Conservation (phyloP, 2,329 filamentous ascomycete genomes). For the Aspergillus hiratsukae region DNA sequence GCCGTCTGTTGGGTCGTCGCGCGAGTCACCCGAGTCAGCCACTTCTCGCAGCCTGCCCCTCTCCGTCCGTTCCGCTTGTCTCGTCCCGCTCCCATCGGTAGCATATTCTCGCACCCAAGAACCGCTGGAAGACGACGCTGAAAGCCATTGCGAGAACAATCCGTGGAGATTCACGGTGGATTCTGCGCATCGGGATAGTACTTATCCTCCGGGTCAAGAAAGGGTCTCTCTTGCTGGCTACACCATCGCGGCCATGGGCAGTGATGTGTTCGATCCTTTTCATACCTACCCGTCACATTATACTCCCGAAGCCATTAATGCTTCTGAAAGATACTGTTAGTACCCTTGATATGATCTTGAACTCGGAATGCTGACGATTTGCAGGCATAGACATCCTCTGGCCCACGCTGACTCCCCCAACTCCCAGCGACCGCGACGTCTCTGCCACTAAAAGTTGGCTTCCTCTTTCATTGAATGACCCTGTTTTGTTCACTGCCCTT, state of each 20-base stretch:
- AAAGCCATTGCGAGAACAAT: neutral
- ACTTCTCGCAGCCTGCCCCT: neutral
- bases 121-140: neutral
- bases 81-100: neutral
- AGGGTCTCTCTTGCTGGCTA: conserved; percentile 1
- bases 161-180: neutral
- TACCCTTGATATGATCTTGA: neutral
- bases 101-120: neutral
- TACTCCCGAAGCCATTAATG: conserved; percentile 19
- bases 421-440: neutral
- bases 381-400: conserved; percentile 24
- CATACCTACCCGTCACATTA: conserved; percentile 19
- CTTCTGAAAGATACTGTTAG: conserved; percentile 25
- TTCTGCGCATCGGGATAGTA: neutral
- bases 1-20: neutral
- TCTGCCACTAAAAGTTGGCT: conserved; percentile 23
- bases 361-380: neutral
- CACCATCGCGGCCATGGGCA: conserved; percentile 19
- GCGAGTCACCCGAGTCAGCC: neutral
- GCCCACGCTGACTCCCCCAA: conserved; percentile 23
- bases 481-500: conserved; percentile 28
- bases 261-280: conserved; percentile 25
- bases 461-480: conserved; percentile 25
- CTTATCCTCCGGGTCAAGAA: neutral
- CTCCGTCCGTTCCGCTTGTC: neutral